phyloP scores from a whole-genome alignment of 805 yeast genomes.

The Priceomyces haplophilus region DNA sequence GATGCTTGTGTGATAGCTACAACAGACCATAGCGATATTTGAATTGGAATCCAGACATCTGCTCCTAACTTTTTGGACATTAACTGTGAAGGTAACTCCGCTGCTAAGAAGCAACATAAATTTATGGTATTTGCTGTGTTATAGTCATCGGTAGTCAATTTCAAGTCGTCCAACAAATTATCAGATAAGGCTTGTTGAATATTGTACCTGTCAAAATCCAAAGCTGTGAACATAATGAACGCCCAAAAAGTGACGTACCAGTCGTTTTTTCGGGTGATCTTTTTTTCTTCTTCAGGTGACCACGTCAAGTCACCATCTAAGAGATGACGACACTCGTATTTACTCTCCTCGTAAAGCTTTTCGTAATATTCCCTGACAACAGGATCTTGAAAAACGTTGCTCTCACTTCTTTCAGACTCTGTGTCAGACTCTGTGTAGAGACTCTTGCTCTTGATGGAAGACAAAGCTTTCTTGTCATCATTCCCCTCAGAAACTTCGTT shows the following conservation, averaged over 20 bases:
- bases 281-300: conserved; percentile 51
- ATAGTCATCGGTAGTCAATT: conserved; percentile 54
- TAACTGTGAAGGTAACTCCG: conserved; percentile 66
- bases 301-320: conserved; percentile 60
- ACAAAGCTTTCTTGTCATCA: background rate
- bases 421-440: conserved; percentile 7
- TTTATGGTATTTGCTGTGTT: conserved; percentile 59
- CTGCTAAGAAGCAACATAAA: conserved; percentile 48
- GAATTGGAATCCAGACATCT: conserved; percentile 60
- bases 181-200: conserved; percentile 58
- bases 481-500: background rate
- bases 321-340: conserved; percentile 53
- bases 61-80: conserved; percentile 63
- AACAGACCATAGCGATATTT: conserved; percentile 54
- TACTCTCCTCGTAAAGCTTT: conserved; percentile 42
- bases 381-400: conserved; percentile 41
- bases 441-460: background rate
- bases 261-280: conserved; percentile 50
- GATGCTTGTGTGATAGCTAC: conserved; percentile 53
- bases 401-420: conserved; percentile 4
- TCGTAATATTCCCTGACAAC: conserved; percentile 44
- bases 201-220: conserved; percentile 59
- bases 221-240: conserved; percentile 54
- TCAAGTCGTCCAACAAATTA: conserved; percentile 49
- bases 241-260: conserved; percentile 56